Evolutionary conservation across 441 rosid genomes (phyloP), one percentile per base, ranked within the genome.

Genomic region (Theobroma grandiflorum): DNA sequence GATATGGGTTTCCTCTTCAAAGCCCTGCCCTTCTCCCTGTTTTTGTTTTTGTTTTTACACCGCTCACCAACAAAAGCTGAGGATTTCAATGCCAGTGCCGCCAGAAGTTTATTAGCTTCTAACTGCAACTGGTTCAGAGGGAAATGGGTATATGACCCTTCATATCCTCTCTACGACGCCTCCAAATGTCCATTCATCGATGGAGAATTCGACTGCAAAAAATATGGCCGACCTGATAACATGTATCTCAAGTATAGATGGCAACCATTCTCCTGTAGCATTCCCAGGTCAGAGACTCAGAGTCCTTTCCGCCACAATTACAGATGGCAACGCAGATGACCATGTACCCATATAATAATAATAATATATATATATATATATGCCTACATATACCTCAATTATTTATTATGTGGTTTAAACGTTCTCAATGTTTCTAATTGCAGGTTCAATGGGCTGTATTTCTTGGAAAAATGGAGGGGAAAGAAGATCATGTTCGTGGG

Each of bases 401-500:
- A 26, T 26, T 26, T 26, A 26, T 26, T 26, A 26, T 26, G 31
- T 26, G 31, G 31, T 26, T 26, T 26, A 26, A 40, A 40, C 43
- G 6, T 4, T 40, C 43, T 3, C 3, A 45, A 61, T 40, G 33
- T 58, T 26, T 65, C 0, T 38, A 38, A 37, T 47, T 61, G 57
- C 82, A 92, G 96, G 89, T 92, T 92, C 77, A 91, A 89, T 84
- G 96, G 92, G 75, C 40, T 86, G 79, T 88, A 79, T 84, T 88
- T 92, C 82, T 77, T 92, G 82, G 80, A 85, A 84, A 89, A 83
- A 83, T 89, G 88, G 91, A 87, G 94, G 57, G 93, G 96, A 74
- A 92, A 92, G 83, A 92, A 83, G 86, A 91, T 92, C 37, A 92
- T 91, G 94, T 92, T 92, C 62, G 96, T 92, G 37, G 96, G 96